Evolutionary conservation across 306 rosid species (phyloP).

Genomic region (Pterocarpus santalinus): DNA sequence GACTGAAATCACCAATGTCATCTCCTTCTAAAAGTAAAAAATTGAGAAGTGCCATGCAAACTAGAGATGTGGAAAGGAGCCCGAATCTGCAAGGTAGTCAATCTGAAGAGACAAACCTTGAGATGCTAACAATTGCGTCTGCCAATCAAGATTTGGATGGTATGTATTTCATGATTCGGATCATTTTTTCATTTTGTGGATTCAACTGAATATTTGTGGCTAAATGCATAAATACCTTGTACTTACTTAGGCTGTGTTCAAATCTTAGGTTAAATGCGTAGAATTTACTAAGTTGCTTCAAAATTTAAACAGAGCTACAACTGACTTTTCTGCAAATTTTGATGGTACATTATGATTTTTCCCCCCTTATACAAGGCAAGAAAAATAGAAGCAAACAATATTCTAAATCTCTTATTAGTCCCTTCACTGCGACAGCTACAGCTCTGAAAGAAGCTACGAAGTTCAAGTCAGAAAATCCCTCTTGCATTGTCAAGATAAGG

Average conservation of each 20-base stretch:
- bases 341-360: too few species aligned
- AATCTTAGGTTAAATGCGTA: too few species aligned
- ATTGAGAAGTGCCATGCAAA: background rate
- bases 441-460: conserved; percentile 9
- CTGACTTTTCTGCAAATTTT: too few species aligned
- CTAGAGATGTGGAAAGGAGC: conserved; percentile 1
- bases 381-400: too few species aligned
- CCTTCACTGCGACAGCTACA: background rate
- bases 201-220: background rate
- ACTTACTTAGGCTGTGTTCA: too few species aligned
- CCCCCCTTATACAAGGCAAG: too few species aligned
- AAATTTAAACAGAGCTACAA: too few species aligned
- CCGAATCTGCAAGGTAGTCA: background rate
- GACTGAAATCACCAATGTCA: background rate
- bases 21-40: conserved; percentile 27
- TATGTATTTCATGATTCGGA: background rate
- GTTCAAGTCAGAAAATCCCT: conserved; percentile 17
- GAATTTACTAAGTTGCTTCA: too few species aligned
- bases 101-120: background rate
- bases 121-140: background rate
- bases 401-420: background rate
- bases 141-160: background rate
- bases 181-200: background rate
- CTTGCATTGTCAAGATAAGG: background rate
- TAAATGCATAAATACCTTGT: too few species aligned